Conservation (phyloP, 257 asterid genomes). For the Penstemon newberryi region DNA sequence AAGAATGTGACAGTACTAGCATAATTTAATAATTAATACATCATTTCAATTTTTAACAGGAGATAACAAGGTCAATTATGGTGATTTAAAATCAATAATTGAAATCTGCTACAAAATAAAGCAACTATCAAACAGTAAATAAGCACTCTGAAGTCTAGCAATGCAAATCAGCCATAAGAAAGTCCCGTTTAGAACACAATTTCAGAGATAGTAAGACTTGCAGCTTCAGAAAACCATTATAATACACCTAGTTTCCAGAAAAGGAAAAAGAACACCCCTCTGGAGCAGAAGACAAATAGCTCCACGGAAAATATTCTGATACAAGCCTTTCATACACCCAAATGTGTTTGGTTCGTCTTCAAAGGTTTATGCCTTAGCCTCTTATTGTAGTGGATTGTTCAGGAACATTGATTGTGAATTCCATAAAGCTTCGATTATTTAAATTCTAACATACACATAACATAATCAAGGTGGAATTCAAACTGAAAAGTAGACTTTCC, state of each 20-base stretch:
- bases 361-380: neutral
- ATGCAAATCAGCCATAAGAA: conserved; percentile 2
- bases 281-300: too few relatives aligned
- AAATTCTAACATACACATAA: neutral
- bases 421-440: neutral
- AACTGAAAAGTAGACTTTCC: neutral
- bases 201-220: too few relatives aligned
- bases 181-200: neutral
- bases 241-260: too few relatives aligned
- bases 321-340: neutral
- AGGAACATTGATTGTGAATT: neutral
- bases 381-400: neutral
- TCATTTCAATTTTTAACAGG: neutral
- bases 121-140: neutral
- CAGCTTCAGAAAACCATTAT: too few relatives aligned
- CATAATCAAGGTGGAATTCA: conserved; percentile 6
- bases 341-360: neutral
- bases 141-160: neutral
- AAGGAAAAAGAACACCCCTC: too few relatives aligned
- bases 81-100: neutral
- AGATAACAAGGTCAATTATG: conserved; percentile 11
- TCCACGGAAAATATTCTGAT: too few relatives aligned
- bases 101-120: neutral
- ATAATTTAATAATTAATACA: conserved; percentile 15
- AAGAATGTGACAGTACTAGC: conserved; percentile 23